Conservation (phyloP, 2,329 filamentous ascomycete genomes). For the Exophiala mesophila region DNA sequence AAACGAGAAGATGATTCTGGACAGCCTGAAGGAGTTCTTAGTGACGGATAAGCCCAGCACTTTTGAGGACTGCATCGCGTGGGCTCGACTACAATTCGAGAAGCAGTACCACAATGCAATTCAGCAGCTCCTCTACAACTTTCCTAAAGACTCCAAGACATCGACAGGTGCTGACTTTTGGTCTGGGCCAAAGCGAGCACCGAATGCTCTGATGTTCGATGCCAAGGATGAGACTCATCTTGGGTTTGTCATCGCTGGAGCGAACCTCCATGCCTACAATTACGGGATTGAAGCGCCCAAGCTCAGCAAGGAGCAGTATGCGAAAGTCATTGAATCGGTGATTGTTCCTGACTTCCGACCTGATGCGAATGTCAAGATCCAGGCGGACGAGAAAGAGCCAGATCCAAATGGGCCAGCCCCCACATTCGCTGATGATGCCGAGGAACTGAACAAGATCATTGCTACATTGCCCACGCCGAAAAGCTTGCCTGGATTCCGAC, state of each 20-base stretch:
- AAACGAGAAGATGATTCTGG: constrained; percentile 88
- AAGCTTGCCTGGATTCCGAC: constrained; percentile 77
- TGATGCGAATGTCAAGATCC: constrained; percentile 88
- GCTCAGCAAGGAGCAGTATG: constrained; percentile 65
- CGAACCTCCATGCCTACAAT: constrained; percentile 95
- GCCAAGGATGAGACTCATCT: constrained; percentile 78
- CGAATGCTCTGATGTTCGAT: constrained; percentile 86
- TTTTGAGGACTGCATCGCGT: constrained; percentile 94
- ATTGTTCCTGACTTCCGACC: constrained; percentile 94
- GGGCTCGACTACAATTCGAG: constrained; percentile 91
- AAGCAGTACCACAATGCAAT: constrained; percentile 96
- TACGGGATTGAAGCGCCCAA: constrained; percentile 89
- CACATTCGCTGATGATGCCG: constrained; percentile 61
- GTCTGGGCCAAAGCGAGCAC: constrained; percentile 96
- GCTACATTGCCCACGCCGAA: constrained; percentile 71
- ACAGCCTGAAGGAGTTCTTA: constrained; percentile 83
- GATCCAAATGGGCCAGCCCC: constrained; percentile 70
- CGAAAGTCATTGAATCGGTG: constrained; percentile 79
- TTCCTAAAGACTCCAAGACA: constrained; percentile 88
- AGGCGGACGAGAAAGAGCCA: constrained; percentile 90
- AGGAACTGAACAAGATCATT: constrained; percentile 69
- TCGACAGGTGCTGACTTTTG: constrained; percentile 89
- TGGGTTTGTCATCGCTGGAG: constrained; percentile 78
- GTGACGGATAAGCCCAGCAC: constrained; percentile 86
- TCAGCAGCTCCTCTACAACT: constrained; percentile 91